Conservation (phyloP, 2,329 filamentous ascomycete species). For the Daldinia sp. region DNA sequence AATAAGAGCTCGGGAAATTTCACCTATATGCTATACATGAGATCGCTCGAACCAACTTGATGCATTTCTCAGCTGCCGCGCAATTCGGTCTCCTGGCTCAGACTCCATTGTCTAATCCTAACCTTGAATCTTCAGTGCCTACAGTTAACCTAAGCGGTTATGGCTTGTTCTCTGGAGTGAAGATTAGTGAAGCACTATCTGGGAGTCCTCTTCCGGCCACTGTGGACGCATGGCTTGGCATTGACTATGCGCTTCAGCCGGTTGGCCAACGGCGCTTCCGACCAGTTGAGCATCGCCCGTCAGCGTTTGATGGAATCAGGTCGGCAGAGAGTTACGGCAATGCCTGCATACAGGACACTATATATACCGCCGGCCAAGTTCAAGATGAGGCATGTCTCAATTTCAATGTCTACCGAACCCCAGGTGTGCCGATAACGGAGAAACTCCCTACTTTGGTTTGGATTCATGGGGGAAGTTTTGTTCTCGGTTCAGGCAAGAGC, state of each 20-base stretch:
- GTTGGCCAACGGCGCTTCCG: neutral
- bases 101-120: neutral
- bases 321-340: neutral
- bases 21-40: neutral
- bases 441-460: constrained; percentile 1
- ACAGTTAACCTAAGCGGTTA: neutral
- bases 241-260: constrained; percentile 4
- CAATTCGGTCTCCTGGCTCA: constrained; percentile 1
- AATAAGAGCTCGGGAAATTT: neutral
- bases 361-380: neutral
- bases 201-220: neutral
- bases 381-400: constrained; percentile 6
- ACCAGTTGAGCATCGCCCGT: neutral
- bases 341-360: neutral
- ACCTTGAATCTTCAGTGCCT: neutral
- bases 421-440: neutral
- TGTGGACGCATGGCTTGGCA: constrained; percentile 1
- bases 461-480: constrained; percentile 1
- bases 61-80: constrained; percentile 3
- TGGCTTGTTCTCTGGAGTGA: neutral
- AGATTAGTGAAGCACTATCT: neutral
- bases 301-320: neutral
- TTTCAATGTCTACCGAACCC: constrained; percentile 1
- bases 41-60: neutral
- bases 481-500: neutral